Percentiles rank a stretch among this genome's conserved stretches.
Conservation (phyloP, 2,329 filamentous ascomycete species). For the Clarireedia sp. region DNA sequence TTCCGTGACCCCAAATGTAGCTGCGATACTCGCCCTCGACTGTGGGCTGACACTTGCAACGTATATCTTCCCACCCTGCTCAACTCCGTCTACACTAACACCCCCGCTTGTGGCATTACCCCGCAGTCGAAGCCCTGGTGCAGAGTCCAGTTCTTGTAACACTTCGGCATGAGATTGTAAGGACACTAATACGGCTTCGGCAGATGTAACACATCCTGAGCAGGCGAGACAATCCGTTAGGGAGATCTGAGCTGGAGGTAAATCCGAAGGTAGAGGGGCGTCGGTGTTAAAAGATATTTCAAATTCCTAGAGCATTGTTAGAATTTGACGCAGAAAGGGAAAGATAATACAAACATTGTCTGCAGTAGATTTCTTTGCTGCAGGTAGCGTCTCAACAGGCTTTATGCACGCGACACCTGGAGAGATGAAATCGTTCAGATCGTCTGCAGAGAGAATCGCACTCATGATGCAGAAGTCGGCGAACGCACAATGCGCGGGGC, state of each 20-base stretch:
- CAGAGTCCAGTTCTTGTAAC: constrained; percentile 68
- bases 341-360: constrained; percentile 32
- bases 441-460: constrained; percentile 92
- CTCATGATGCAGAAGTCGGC: constrained; percentile 58
- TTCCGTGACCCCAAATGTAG: constrained; percentile 69
- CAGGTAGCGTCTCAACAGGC: constrained; percentile 83
- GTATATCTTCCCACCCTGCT: constrained; percentile 64
- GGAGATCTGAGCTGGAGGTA: constrained; percentile 80
- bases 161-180: constrained; percentile 92
- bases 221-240: constrained; percentile 96
- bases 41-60: constrained; percentile 92
- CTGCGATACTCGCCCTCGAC: constrained; percentile 79
- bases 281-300: constrained; percentile 94
- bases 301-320: constrained; percentile 36
- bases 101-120: constrained; percentile 25
- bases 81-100: constrained; percentile 42
- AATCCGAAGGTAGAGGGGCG: constrained; percentile 43
- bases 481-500: constrained; percentile 17
- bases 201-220: constrained; percentile 94
- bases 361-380: constrained; percentile 41
- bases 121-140: constrained; percentile 35
- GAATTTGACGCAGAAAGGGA: not conserved
- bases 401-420: constrained; percentile 98
- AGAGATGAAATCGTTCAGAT: constrained; percentile 98
- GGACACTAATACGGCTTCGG: constrained; percentile 92